A percentile compares a stretch with the other conserved stretches of the same genome.
Evolutionary conservation across 345 rosid species (phyloP).

Genomic region (Arabis hirsuta): DNA sequence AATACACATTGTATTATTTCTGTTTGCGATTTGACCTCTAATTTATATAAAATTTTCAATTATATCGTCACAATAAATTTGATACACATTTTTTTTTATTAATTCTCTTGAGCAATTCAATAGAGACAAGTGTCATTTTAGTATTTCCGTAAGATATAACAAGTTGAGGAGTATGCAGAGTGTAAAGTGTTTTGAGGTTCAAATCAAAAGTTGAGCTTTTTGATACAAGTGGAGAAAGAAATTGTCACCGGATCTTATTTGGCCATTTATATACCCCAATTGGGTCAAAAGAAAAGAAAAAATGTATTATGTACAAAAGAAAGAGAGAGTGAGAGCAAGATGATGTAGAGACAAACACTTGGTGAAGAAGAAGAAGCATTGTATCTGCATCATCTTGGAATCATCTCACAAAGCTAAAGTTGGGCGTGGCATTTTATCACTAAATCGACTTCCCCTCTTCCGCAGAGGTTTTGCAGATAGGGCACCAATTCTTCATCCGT

Average conservation of each 20-base stretch:
- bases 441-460: constrained; percentile 30
- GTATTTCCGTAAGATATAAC: background rate
- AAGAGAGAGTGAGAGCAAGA: constrained; percentile 28
- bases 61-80: too few species aligned
- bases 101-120: background rate
- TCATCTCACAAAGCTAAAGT: constrained; percentile 31
- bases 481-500: constrained; percentile 93
- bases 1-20: too few species aligned
- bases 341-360: constrained; percentile 35
- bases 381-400: constrained; percentile 42
- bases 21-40: too few species aligned
- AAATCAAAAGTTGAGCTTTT: constrained; percentile 21
- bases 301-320: constrained; percentile 37
- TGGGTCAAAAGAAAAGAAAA: constrained; percentile 4
- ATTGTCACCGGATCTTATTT: constrained; percentile 25
- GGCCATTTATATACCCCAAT: constrained; percentile 33
- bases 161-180: too few species aligned
- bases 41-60: too few species aligned
- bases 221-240: constrained; percentile 11
- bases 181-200: background rate
- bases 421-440: constrained; percentile 28
- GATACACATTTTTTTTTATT: too few species aligned
- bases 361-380: constrained; percentile 5
- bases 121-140: background rate
- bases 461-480: constrained; percentile 82